A percentile compares a stretch with the other conserved stretches of the same genome.
Conservation (phyloP, 2,329 filamentous ascomycete species). For the Aspergillus sp. region DNA sequence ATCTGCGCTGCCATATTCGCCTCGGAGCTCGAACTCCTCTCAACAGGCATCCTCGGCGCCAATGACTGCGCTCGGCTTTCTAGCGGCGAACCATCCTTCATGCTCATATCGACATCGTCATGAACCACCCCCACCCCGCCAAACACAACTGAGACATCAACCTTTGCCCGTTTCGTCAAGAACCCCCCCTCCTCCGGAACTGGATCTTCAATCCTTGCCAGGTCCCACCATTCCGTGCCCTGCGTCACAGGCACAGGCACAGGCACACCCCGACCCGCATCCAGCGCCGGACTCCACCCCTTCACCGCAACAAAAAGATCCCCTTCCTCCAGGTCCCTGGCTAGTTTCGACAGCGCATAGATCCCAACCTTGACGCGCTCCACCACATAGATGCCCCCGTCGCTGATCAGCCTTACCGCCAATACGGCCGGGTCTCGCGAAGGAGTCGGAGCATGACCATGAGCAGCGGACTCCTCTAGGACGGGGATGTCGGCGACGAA, state of each 20-base stretch:
- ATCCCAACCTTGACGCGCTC: slow-evolving; percentile 41
- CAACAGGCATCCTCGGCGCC: slow-evolving; percentile 10
- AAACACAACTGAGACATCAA: slow-evolving; percentile 34
- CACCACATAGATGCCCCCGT: slow-evolving; percentile 36
- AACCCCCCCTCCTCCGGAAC: slow-evolving; percentile 12
- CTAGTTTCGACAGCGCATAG: slow-evolving; percentile 40
- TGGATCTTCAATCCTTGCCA: slow-evolving; percentile 34
- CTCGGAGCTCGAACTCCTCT: slow-evolving; percentile 15
- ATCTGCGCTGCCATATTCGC: background rate
- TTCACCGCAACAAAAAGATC: slow-evolving; percentile 41
- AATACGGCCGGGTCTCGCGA: slow-evolving; percentile 26
- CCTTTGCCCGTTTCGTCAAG: slow-evolving; percentile 21
- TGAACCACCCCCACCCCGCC: slow-evolving; percentile 13
- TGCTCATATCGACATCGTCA: background rate
- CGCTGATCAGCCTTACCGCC: slow-evolving; percentile 29
- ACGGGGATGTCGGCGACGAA: slow-evolving; percentile 39
- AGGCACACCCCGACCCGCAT: slow-evolving; percentile 2
- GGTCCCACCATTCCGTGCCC: slow-evolving; percentile 34
- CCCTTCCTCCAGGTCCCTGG: slow-evolving; percentile 35
- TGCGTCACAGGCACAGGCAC: slow-evolving; percentile 2
- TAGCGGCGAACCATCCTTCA: slow-evolving; percentile 18
- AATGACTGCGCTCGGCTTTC: slow-evolving; percentile 18
- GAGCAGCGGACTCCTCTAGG: slow-evolving; percentile 25
- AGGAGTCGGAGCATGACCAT: slow-evolving; percentile 12
- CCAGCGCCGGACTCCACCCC: slow-evolving; percentile 21